Percentiles rank a stretch among this genome's conserved stretches.
phyloP scores from a whole-genome alignment of 1,284 basidiomycete genomes.

The Schizophyllum amplum region DNA sequence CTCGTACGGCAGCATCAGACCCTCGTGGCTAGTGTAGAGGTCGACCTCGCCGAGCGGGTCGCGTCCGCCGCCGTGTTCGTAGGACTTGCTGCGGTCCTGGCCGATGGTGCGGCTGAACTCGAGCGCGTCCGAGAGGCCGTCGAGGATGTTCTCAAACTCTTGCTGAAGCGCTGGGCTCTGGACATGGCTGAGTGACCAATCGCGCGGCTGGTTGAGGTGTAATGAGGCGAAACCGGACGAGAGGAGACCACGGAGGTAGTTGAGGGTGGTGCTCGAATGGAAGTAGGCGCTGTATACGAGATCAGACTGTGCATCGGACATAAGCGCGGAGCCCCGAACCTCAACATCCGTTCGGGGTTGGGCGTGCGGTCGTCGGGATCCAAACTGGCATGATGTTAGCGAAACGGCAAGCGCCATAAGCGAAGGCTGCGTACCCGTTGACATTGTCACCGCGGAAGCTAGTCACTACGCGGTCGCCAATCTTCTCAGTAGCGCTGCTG shows the following conservation, averaged over 20 bases:
- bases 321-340: conserved; percentile 36
- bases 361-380: conserved; percentile 74
- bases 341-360: conserved; percentile 82
- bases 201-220: conserved; percentile 66
- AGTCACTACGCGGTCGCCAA: conserved; percentile 60
- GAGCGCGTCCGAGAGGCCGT: conserved; percentile 82
- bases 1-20: conserved; percentile 90
- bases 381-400: conserved; percentile 32
- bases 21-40: conserved; percentile 94
- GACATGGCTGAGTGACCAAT: conserved; percentile 92
- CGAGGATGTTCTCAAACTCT: conserved; percentile 83
- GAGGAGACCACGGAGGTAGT: conserved; percentile 85
- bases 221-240: conserved; percentile 89
- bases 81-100: conserved; percentile 44
- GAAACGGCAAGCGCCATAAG: too few species aligned
- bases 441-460: conserved; percentile 96
- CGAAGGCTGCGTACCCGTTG: conserved; percentile 58
- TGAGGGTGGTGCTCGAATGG: conserved; percentile 89
- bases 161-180: conserved; percentile 71
- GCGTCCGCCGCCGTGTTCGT: conserved; percentile 60
- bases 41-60: conserved; percentile 87
- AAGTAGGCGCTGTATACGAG: conserved; percentile 77
- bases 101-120: conserved; percentile 93
- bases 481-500: conserved; percentile 78
- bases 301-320: background rate